phyloP scores from a whole-genome alignment of 441 rosid genomes.

The Rhodomyrtus psidioides region DNA sequence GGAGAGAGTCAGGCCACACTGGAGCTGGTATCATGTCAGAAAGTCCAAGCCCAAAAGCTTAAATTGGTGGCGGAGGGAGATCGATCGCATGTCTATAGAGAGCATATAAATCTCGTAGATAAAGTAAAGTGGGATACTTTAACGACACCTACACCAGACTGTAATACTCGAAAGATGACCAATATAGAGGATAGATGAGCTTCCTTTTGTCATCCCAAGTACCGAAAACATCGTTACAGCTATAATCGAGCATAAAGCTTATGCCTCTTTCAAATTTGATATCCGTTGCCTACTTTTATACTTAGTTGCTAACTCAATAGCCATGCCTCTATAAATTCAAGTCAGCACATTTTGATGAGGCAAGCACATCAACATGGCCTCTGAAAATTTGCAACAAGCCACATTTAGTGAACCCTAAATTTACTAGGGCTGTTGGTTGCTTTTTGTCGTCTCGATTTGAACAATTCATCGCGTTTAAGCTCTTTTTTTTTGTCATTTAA shows the following conservation, averaged over 20 bases:
- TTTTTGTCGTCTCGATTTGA: neutral
- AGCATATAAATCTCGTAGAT: fast-evolving
- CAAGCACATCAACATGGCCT: neutral
- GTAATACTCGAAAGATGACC: neutral
- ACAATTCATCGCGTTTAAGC: neutral
- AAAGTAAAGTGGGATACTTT: neutral
- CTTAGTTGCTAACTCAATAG: neutral
- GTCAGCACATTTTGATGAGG: neutral
- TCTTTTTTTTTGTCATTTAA: neutral
- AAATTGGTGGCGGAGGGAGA: fast-evolving
- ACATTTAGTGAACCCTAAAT: no score
- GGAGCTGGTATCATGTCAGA: fast-evolving
- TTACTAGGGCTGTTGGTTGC: neutral
- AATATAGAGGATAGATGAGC: neutral
- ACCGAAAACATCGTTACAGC: neutral
- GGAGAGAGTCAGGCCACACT: neutral
- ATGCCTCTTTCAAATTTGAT: neutral
- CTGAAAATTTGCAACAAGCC: no score
- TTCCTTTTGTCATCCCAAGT: neutral
- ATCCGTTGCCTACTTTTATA: neutral
- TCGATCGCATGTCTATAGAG: neutral
- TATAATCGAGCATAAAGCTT: neutral
- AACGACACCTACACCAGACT: fast-evolving
- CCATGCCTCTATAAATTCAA: neutral
- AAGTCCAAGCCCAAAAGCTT: fast-evolving